Percentiles rank a stretch among this genome's conserved stretches.
Evolutionary conservation across 2,329 filamentous ascomycete species (phyloP).

Genomic region (Gremmenia infestans): DNA sequence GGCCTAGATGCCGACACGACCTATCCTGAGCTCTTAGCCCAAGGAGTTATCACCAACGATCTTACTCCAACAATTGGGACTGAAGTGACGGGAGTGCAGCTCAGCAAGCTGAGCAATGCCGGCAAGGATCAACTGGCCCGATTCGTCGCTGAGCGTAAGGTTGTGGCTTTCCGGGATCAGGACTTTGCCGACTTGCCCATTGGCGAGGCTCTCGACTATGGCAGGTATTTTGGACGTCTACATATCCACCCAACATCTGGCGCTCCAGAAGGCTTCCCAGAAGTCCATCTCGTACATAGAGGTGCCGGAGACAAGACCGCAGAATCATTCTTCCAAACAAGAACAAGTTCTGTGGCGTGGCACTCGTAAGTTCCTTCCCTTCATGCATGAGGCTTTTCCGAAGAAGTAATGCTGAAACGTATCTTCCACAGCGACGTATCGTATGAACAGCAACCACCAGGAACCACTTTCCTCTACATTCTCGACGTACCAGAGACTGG

Average conservation of each 20-base stretch:
- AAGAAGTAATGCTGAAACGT: neutral
- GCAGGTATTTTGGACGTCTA: slow-evolving; percentile 72
- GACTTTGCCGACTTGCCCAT: slow-evolving; percentile 69
- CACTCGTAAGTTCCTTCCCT: slow-evolving; percentile 47
- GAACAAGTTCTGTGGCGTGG: slow-evolving; percentile 81
- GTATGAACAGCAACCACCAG: slow-evolving; percentile 83
- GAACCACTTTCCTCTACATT: slow-evolving; percentile 83
- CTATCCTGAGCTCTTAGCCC: slow-evolving; percentile 63
- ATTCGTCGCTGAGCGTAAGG: slow-evolving; percentile 70
- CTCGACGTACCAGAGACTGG: slow-evolving; percentile 77
- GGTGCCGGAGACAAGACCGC: slow-evolving; percentile 58
- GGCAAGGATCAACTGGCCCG: slow-evolving; percentile 74
- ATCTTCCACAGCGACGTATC: slow-evolving; percentile 55
- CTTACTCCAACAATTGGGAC: slow-evolving; percentile 71
- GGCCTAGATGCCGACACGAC: slow-evolving; percentile 67
- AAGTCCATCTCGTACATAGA: slow-evolving; percentile 75
- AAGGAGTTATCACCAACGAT: slow-evolving; percentile 48
- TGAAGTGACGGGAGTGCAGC: slow-evolving; percentile 65
- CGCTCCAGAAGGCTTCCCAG: slow-evolving; percentile 65
- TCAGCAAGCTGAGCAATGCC: slow-evolving; percentile 60
- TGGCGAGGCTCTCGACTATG: slow-evolving; percentile 61
- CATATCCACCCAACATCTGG: slow-evolving; percentile 80
- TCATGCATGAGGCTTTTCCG: neutral
- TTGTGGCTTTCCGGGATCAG: slow-evolving; percentile 73
- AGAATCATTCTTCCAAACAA: slow-evolving; percentile 58